phyloP scores from a whole-genome alignment of 768 basidiomycete species.

The Myochromella boudieri region DNA sequence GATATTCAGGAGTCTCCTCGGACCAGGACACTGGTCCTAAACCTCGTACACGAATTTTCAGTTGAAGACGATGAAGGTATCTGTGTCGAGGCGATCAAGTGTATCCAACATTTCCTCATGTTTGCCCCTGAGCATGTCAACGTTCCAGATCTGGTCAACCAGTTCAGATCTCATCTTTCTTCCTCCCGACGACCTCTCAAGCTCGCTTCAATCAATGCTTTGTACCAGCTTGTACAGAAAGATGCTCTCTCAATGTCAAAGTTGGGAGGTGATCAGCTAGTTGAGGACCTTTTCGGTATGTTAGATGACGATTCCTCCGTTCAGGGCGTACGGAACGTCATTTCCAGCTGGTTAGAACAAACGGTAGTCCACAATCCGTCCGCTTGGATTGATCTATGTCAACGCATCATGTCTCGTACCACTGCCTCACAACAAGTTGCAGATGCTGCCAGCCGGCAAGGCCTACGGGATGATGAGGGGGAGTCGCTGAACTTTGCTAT shows the following conservation, averaged over 20 bases:
- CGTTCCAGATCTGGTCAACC: constrained; percentile 75
- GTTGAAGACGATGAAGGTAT: constrained; percentile 86
- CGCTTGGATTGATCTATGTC: constrained; percentile 98
- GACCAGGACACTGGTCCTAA: constrained; percentile 78
- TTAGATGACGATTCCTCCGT: constrained; percentile 93
- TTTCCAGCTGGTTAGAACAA: constrained; percentile 91
- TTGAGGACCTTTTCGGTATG: constrained; percentile 93
- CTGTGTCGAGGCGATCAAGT: constrained; percentile 91
- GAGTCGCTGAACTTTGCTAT: constrained; percentile 78
- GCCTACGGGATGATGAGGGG: constrained; percentile 87
- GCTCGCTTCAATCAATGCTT: constrained; percentile 90
- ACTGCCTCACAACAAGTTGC: constrained; percentile 79
- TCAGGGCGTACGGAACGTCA: constrained; percentile 91
- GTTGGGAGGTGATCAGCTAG: constrained; percentile 89
- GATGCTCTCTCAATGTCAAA: constrained; percentile 91
- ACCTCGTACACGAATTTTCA: constrained; percentile 83
- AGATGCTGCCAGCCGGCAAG: constrained; percentile 56
- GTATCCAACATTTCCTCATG: constrained; percentile 96
- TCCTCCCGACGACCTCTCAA: constrained; percentile 85
- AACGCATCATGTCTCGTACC: constrained; percentile 94
- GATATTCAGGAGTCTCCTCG: constrained; percentile 88
- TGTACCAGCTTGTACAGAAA: constrained; percentile 96
- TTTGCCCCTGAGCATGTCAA: constrained; percentile 86
- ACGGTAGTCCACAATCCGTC: constrained; percentile 91
- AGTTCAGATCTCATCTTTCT: constrained; percentile 76